phyloP scores from a whole-genome alignment of 2,329 filamentous ascomycete species.

The Blumeria hordei region DNA sequence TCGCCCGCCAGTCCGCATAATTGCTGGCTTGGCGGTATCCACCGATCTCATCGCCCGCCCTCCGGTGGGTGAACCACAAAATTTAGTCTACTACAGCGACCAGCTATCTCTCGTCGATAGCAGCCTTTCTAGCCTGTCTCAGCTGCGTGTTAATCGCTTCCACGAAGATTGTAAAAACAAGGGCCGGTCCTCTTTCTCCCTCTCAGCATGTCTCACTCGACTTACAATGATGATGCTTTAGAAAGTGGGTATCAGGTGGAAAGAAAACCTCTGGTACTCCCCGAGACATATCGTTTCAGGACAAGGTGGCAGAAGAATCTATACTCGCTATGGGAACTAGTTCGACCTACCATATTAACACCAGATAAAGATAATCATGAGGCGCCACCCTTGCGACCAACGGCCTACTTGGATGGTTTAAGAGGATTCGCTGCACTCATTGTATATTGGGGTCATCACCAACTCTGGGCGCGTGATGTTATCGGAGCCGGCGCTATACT shows the following conservation, averaged over 20 bases:
- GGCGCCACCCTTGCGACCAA: slow-evolving; percentile 7
- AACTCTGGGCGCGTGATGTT: slow-evolving; percentile 14
- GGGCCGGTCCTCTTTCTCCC: background rate
- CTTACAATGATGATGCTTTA: background rate
- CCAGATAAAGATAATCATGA: background rate
- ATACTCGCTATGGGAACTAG: background rate
- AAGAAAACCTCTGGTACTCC: background rate
- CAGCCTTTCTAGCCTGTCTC: too few relatives aligned
- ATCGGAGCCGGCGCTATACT: slow-evolving; percentile 4
- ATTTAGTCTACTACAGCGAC: too few relatives aligned
- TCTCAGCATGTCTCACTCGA: background rate
- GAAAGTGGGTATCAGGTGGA: background rate
- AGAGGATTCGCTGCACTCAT: slow-evolving; percentile 24
- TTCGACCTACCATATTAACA: slow-evolving; percentile 1
- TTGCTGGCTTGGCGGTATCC: too few relatives aligned
- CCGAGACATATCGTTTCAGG: background rate
- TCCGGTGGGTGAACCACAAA: too few relatives aligned
- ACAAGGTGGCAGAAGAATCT: background rate
- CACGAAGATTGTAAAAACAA: too few relatives aligned
- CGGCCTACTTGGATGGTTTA: slow-evolving; percentile 23
- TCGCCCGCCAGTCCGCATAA: too few relatives aligned
- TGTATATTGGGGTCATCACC: slow-evolving; percentile 23
- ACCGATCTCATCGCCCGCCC: too few relatives aligned
- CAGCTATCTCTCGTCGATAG: too few relatives aligned
- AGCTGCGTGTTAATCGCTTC: too few relatives aligned